These are phyloP conservation scores for Podochytrium sp. DNA, from an alignment of 192 early-diverging fungal genomes.

Conservation along the genomic window DNA sequence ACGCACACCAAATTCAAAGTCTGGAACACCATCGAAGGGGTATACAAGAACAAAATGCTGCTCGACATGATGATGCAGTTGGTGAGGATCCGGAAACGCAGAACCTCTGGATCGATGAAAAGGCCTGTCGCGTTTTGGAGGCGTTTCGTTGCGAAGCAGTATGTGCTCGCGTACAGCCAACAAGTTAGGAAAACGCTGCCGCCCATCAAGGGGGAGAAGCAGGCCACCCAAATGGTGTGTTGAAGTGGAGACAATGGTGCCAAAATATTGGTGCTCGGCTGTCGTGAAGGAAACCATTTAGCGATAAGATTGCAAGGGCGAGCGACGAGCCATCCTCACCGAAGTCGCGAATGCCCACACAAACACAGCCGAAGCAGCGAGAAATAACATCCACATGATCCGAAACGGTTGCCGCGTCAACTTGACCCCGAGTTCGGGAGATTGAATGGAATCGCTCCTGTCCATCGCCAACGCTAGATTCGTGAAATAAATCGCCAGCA, in stretches of 20 bases:
- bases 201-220: neutral
- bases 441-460: neutral
- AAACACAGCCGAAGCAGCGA: neutral
- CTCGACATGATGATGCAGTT: slow-evolving; percentile 3
- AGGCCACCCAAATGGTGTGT: neutral
- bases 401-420: neutral
- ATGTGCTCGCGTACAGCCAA: neutral
- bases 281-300: neutral
- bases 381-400: neutral
- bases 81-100: neutral
- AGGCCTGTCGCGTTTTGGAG: neutral
- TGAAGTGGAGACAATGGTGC: neutral
- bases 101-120: neutral
- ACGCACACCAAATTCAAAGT: neutral
- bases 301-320: neutral
- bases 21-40: neutral
- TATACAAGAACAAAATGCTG: neutral
- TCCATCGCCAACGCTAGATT: neutral
- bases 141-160: neutral
- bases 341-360: neutral
- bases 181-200: neutral
- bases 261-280: neutral
- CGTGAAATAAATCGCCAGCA: neutral
- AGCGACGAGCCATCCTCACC: neutral
- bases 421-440: neutral